Evolutionary conservation across 768 basidiomycete species (phyloP), one percentile per base, ranked within the genome.

Genomic region (Mycena rosella): DNA sequence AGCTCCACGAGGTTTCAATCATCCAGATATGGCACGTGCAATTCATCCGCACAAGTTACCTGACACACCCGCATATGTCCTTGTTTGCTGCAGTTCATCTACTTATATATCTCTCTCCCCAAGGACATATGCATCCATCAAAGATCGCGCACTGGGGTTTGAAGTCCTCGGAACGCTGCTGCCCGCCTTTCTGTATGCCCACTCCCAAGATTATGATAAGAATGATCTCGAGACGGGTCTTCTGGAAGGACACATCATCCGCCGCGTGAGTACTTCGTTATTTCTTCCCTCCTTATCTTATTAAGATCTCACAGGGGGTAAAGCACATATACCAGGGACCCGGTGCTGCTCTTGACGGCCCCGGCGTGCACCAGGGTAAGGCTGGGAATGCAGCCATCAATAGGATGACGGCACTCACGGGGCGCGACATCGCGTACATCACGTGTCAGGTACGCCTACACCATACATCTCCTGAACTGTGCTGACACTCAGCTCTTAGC

Each of bases 401-500:
- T 17, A 40, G 56, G 5, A 9, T 58, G 4, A 58, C 56, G 11
- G 38, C 40, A 10, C 42, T 58, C 3, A 58, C 27, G 6, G 29
- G 4, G 4, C 56, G 42, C 27, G 56, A 44, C 42, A 58, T 58
- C 20, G 58, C 44, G 8, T 59, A 59, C 24, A 30, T 48, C 9
- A 44, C 58, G 34, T 15, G 24, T 22, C 58, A 59, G 58, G 58
- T 59, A 57, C 55, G 45, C 42, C n/a, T n/a, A n/a, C n/a, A n/a
- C n/a, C n/a, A n/a, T n/a, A n/a, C n/a, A n/a, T n/a, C n/a, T n/a
- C n/a, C n/a, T n/a, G n/a, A n/a, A n/a, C n/a, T n/a, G n/a, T n/a
- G n/a, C n/a, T n/a, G n/a, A n/a, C n/a, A 42, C 18, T 42, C 48
- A 27, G 26, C 7, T 3, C 3, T 61, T 32, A 61, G 60, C 2